Base-by-base conservation (phyloP, 768 basidiomycete genomes). In the Austroboletus eburneus region DNA sequence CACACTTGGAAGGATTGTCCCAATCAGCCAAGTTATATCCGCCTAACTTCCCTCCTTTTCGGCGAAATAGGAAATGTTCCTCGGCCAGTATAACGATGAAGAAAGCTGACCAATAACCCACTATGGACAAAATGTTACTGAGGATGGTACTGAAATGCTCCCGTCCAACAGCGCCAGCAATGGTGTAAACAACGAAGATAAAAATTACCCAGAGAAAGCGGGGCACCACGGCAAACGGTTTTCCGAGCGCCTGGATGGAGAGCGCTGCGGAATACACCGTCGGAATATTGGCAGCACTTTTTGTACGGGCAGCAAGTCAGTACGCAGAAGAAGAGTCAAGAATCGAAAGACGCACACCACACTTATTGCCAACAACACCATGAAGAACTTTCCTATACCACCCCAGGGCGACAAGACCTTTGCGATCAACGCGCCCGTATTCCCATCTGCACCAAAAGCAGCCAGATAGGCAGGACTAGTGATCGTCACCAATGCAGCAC, bases 21-120 rank as follows among this genome's bases (percentile, higher is more conserved):
- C 74, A 79, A 43, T 71, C 75, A 14, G 67, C 65, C 43, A 79
- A 48, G 48, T 79, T 72, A 49, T 79, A 80, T 16, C 78, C 79
- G 2, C 72, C 74, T 6, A 78, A 57, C 3, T 55, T 54, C 9
- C 75, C 72, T 0, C 64, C 59, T 37, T 55, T 58, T 5, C 70
- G 51, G 45, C 78, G 61, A 51, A 75, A 76, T n/a, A 76, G 56
- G 50, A 67, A 71, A 45, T 77, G 75, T 51, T 77, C 75, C 35
- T 74, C 74, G 0, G 62, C 57, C 5, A 75, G 59, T 37, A 77
- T 69, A 27, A 77, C 65, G 38, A 75, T 59, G 46, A 76, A 74
- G 55, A 77, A 72, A 1, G 73, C 69, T 0, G 60, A 65, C 75
- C 75, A 76, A 59, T 77, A 75, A 27, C 69, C 63, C n/a, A 74